Conservation (phyloP, 2,329 filamentous ascomycete genomes). For the Ramularia endophylla region DNA sequence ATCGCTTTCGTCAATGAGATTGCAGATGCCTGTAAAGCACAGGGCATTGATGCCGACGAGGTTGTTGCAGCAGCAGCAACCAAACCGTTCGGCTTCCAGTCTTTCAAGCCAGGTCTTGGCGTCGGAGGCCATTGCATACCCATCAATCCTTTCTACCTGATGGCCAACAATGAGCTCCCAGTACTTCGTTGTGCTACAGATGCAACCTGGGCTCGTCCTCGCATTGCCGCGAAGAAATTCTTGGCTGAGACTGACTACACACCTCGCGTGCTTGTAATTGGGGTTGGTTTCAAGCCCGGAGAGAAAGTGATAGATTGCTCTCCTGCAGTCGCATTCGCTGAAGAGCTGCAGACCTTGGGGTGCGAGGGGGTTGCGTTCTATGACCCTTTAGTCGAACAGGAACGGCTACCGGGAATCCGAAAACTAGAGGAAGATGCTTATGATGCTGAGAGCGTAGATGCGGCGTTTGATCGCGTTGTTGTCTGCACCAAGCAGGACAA, state of each 20-base stretch:
- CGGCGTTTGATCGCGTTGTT: constrained; percentile 15
- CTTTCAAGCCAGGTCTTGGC: constrained; percentile 44
- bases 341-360: constrained; percentile 10
- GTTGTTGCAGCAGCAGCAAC: constrained; percentile 46
- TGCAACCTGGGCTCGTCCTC: constrained; percentile 40
- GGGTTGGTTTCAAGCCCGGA: constrained; percentile 19
- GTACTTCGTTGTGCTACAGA: constrained; percentile 42
- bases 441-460: constrained; percentile 8
- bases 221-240: constrained; percentile 2
- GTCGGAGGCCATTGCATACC: constrained; percentile 55
- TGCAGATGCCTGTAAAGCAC: constrained; percentile 46
- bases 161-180: constrained; percentile 40
- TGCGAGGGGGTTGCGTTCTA: constrained; percentile 14
- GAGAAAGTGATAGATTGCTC: constrained; percentile 16
- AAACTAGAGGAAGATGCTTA: constrained; percentile 12
- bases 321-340: constrained; percentile 14
- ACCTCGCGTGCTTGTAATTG: constrained; percentile 16
- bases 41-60: constrained; percentile 47
- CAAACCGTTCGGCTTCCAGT: constrained; percentile 46
- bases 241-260: neutral
- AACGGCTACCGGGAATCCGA: constrained; percentile 11
- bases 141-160: constrained; percentile 51
- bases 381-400: constrained; percentile 17
- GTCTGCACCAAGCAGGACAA: constrained; percentile 16
- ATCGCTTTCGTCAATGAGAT: constrained; percentile 54